Base-by-base conservation (phyloP, 768 basidiomycete genomes). In the Xerocomus potaroensis region DNA sequence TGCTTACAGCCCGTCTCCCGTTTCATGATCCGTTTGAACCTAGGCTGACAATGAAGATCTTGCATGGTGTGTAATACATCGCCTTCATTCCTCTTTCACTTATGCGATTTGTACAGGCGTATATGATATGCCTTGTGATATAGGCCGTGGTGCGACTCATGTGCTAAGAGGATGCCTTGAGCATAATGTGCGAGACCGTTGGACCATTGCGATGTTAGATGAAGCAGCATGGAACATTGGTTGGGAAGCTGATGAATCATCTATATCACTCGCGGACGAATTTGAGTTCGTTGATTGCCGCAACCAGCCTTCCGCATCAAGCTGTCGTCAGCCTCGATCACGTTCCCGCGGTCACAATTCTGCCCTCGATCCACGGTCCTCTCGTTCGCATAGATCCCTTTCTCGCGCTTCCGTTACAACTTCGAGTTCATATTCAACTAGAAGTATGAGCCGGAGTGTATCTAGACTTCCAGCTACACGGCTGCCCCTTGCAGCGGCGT, bases 11-110 rank as follows among this genome's bases (percentile, higher is more conserved):
- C 3, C 72, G 74, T n/a, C 71, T 98, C 7, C 96, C 96, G 0
- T 97, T 97, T 63, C 69, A 62, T 27, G 95, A 99, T 65, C 71
- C 85, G 0, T 99, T 89, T 58, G 95, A 99, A 65, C 93, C 92
- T 1, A 73, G 95, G 27, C 66, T 98, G 47, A 86, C 91, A 42
- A 84, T 91, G 79, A 94, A 94, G 67, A 95, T 99, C 48, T 61
- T 95, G 8, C 81, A 84, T 43, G 91, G 94, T 78, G 68, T 62
- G 60, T 74, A 61, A 65, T 68, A 67, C 30, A 33, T 0, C 8
- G 1, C 16, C 15, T 5, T 7, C 21, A n/a, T 23, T 39, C 23
- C 47, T 15, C 22, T 41, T 40, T 30, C 51, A 36, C 47, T 55
- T 48, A 55, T 12, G 24, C 26, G 43, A 15, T 24, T 32, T 51